Base-by-base conservation (phyloP, 2,329 filamentous ascomycete genomes). In the Talaromyces sp. region DNA sequence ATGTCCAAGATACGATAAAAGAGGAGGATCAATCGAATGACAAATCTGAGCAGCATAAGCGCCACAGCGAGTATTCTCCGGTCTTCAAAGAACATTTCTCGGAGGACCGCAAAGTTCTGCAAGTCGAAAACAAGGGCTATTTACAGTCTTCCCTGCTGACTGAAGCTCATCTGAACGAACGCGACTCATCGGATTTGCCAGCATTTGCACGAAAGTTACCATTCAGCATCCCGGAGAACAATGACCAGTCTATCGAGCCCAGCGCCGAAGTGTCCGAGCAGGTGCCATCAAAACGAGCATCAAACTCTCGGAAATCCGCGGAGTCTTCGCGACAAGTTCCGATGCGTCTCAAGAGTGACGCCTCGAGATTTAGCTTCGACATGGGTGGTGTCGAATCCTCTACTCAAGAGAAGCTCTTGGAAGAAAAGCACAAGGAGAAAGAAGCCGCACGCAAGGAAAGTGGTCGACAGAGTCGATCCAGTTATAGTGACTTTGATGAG, bases 331-430 rank as follows among this genome's bases (percentile, higher is more conserved):
- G 69, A 47, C 67, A 68, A 50, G 63, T 81, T 40, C 80, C 80
- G 2, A 79, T 75, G 62, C 80, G 81, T 66, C 71, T 81, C 60
- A 80, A 76, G 61, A 87, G 85, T 67, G 85, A 82, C 69, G 83
- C 85, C 0, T 87, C 85, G 1, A 78, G 86, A 9, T 89, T 89
- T 68, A 88, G 86, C 66, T 89, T 89, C 66, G 86, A 89, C 64
- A 82, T 88, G 67, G 81, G 79, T 5, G 82, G 81, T 16, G 78
- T 80, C 9, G 85, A 84, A 59, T 86, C 85, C 5, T 79, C 82
- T 4, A 78, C 80, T 0, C 85, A 89, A 68, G 86, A 89, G 68
- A 83, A 82, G 65, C 73, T 87, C 6, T 73, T 89, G 36, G 86
- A 89, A 72, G 86, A 88, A 63, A 85, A 85, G 57, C 85, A 87